Evolutionary conservation across 371 early-diverging fungal species (phyloP), one percentile per base, ranked within the genome.

Genomic region (Rhizopus arrhizus): DNA sequence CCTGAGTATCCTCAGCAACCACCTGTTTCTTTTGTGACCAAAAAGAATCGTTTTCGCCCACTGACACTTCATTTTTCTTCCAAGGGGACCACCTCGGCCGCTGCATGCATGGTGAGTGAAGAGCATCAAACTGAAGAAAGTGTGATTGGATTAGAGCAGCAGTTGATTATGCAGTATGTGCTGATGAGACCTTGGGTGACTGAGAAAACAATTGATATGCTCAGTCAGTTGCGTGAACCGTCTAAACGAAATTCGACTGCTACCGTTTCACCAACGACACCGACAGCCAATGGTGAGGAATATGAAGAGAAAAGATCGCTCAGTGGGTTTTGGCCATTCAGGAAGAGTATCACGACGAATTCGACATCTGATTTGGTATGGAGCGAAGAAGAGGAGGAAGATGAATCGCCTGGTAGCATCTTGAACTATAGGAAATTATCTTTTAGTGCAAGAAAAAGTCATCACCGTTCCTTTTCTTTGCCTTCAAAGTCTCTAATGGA

Each of bases 201-300:
- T 4, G 88, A 90, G 65, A 80, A 82, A 49, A 86, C 84, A 49
- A 81, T 89, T 33, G 91, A 90, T 63, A 86, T 87, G 56, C 62
- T 90, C 36, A 86, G 86, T 52, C 63, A 73, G 36, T 50, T 75
- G 35, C 70, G 90, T 6, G 90, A 90, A 57, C 87, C 90, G 1
- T 61, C 80, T 9, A 82, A 75, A 66, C 48, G 48, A 28, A 22
- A 22, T 22, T 22, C 22, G 22, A 61, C 80, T 59, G 56, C 66
- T 9, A 61, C 69, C 4, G 35, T 16, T 9, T 58, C 64, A 22
- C 58, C 65, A 2, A 54, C 61, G 4, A 61, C 64, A 5, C n/a
- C 12, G 0, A 11, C 42, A 3, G 9, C 16, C n/a, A 36, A 16
- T 3, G 13, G 28, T 2, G 65, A 56, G 4, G 53, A 58, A 15